Evolutionary conservation across 305 asterid species (phyloP).

Genomic region (Fraxinus greggii): DNA sequence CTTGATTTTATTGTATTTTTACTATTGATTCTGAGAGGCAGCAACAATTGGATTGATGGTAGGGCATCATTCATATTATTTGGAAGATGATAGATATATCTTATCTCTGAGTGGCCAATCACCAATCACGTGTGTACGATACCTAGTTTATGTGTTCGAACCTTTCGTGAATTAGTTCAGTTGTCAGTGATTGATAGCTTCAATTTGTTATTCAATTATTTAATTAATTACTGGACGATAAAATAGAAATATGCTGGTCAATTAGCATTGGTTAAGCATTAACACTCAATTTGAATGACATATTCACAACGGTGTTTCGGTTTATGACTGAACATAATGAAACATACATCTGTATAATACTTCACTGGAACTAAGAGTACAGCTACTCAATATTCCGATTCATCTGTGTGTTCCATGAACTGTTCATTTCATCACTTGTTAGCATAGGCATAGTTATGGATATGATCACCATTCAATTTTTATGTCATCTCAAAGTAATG

Average conservation of each 20-base stretch:
- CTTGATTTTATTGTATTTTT: background rate
- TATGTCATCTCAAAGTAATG: background rate
- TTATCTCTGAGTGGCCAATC: background rate
- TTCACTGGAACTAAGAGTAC: background rate
- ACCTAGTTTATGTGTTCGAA: background rate
- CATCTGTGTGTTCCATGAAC: background rate
- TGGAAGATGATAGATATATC: background rate
- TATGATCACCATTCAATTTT: background rate
- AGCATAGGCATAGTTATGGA: background rate
- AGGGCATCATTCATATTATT: background rate
- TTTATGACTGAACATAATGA: background rate
- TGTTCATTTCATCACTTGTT: background rate
- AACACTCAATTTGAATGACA: background rate
- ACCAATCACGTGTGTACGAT: background rate
- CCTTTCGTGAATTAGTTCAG: background rate
- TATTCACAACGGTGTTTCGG: background rate
- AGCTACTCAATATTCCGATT: background rate
- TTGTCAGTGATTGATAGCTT: background rate
- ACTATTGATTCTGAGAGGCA: background rate
- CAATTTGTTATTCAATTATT: background rate
- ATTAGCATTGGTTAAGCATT: background rate
- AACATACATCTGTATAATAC: background rate
- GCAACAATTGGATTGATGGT: background rate
- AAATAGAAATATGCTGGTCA: background rate
- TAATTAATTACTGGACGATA: background rate